These are phyloP conservation scores for Botrytis byssoidea DNA, from an alignment of 2,329 filamentous ascomycete species.

Conservation along the genomic window DNA sequence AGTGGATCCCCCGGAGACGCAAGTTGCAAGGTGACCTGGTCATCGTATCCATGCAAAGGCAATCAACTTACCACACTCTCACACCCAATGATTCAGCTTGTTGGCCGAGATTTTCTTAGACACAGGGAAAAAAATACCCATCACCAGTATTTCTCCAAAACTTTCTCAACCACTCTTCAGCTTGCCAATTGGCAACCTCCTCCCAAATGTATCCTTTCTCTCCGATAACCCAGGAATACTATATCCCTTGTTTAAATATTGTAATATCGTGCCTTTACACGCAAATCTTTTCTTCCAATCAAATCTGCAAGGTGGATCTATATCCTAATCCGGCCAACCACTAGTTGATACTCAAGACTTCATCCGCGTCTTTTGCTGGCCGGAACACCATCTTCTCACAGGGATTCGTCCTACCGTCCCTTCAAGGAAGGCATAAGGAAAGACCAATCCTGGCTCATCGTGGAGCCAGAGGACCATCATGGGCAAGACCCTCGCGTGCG, in stretches of 20 bases:
- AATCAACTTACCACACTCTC: background rate
- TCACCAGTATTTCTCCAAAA: background rate
- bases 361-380: conserved; percentile 11
- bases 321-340: conserved; percentile 2
- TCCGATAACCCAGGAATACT: background rate
- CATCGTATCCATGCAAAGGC: conserved; percentile 2
- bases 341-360: conserved; percentile 10
- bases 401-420: conserved; percentile 5
- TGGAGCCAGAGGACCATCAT: background rate
- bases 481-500: conserved; percentile 2
- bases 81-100: conserved; percentile 1
- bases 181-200: background rate
- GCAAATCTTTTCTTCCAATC: background rate
- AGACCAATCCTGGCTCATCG: conserved; percentile 13
- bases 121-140: background rate
- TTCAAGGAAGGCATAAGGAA: conserved; percentile 13
- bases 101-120: background rate
- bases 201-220: conserved; percentile 5
- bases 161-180: conserved; percentile 11
- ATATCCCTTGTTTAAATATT: conserved; percentile 7
- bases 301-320: background rate
- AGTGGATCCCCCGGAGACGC: background rate
- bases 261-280: background rate
- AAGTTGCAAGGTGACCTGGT: background rate
- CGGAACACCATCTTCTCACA: background rate